A percentile compares a stretch with the other conserved stretches of the same genome.
Evolutionary conservation across 1,284 basidiomycete genomes (phyloP).

Genomic region (Puccinia coronata): DNA sequence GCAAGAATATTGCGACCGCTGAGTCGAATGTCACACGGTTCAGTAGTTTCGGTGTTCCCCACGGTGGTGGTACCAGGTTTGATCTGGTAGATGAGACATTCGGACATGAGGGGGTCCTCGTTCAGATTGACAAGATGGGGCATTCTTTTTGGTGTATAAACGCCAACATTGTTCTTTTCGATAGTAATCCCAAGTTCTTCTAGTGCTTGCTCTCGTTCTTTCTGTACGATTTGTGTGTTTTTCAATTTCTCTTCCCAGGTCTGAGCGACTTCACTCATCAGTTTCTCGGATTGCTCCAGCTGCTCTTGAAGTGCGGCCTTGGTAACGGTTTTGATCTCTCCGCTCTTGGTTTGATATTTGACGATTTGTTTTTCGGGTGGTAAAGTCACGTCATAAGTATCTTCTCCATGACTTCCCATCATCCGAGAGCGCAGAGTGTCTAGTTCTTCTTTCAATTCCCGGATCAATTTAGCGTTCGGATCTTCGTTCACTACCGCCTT

Average conservation of each 20-base stretch:
- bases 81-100: conserved; percentile 81
- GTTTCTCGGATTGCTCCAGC: conserved; percentile 90
- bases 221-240: conserved; percentile 90
- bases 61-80: conserved; percentile 83
- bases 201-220: conserved; percentile 91
- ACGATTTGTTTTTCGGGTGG: conserved; percentile 95
- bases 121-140: conserved; percentile 88
- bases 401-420: conserved; percentile 63
- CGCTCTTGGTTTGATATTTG: conserved; percentile 87
- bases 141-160: conserved; percentile 99
- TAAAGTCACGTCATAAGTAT: conserved; percentile 79
- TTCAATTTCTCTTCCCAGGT: conserved; percentile 96
- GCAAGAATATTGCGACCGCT: conserved; percentile 88
- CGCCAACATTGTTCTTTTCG: conserved; percentile 88
- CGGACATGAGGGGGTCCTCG: conserved; percentile 58
- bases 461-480: conserved; percentile 95
- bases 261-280: conserved; percentile 93
- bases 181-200: conserved; percentile 97
- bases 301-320: conserved; percentile 97
- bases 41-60: conserved; percentile 76
- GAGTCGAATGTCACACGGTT: conserved; percentile 81
- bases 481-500: conserved; percentile 99
- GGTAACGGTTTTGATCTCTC: conserved; percentile 89
- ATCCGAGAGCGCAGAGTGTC: conserved; percentile 63
- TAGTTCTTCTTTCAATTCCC: conserved; percentile 96